These are phyloP conservation scores for Diplodia mutila DNA, from an alignment of 2,329 filamentous ascomycete genomes.

Conservation along the genomic window DNA sequence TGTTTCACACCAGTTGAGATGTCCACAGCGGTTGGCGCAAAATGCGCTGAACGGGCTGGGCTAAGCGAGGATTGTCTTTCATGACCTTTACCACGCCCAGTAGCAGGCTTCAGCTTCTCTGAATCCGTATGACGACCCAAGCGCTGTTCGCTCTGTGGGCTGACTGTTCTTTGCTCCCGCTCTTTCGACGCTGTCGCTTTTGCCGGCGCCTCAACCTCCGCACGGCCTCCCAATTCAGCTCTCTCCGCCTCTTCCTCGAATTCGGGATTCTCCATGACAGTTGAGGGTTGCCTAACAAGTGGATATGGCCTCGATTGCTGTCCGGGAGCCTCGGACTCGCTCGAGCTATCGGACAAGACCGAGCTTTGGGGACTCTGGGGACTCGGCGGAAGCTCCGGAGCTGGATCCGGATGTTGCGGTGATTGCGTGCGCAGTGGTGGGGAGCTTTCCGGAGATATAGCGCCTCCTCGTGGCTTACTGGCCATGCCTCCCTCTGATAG, in stretches of 20 bases:
- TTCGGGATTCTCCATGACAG: conserved; percentile 53
- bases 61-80: conserved; percentile 55
- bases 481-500: conserved; percentile 58
- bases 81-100: not conserved
- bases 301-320: not conserved
- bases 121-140: conserved; percentile 24
- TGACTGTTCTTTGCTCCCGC: not conserved
- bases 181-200: conserved; percentile 23
- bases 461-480: conserved; percentile 54
- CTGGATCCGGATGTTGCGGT: not conserved
- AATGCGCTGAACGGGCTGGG: conserved; percentile 70
- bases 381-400: conserved; percentile 11
- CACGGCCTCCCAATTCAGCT: not conserved
- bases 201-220: conserved; percentile 25
- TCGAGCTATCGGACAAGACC: conserved; percentile 13
- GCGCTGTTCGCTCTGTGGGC: conserved; percentile 30
- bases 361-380: conserved; percentile 24
- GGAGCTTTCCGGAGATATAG: conserved; percentile 36
- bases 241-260: conserved; percentile 42
- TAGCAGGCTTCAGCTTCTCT: conserved; percentile 4
- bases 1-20: conserved; percentile 62
- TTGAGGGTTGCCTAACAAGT: conserved; percentile 47
- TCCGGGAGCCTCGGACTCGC: not conserved
- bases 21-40: conserved; percentile 61
- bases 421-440: not conserved